A percentile compares a stretch with the other conserved stretches of the same genome.
Conservation (phyloP, 768 basidiomycete genomes). For the Lactifluus volemus region DNA sequence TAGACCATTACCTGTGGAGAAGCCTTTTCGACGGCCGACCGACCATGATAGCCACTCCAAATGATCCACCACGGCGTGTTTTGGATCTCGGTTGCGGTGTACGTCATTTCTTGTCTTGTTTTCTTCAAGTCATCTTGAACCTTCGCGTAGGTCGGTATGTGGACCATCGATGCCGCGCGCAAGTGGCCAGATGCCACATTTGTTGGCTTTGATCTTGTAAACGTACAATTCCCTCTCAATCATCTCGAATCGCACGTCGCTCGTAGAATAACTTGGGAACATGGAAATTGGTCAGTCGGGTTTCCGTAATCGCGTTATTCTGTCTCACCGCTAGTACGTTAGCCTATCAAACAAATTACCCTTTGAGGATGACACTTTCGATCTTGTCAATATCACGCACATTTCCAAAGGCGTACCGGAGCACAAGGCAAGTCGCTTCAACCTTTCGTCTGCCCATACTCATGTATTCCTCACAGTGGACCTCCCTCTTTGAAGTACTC, state of each 20-base stretch:
- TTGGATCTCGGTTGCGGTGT: constrained; percentile 20
- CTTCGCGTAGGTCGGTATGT: constrained; percentile 13
- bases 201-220: constrained; percentile 72
- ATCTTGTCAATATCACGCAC: constrained; percentile 64
- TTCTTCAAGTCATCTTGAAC: not conserved
- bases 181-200: constrained; percentile 18
- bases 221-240: constrained; percentile 55
- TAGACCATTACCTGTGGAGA: constrained; percentile 19
- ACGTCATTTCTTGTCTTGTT: not conserved
- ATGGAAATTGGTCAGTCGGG: constrained; percentile 64
- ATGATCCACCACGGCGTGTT: constrained; percentile 14
- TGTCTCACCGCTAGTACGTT: not conserved
- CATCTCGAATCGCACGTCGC: constrained; percentile 44
- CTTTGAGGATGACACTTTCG: constrained; percentile 77
- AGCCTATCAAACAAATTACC: constrained; percentile 71
- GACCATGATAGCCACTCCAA: constrained; percentile 13
- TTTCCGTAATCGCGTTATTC: not conserved
- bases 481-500: constrained; percentile 5
- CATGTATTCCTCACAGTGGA: constrained; percentile 32
- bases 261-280: constrained; percentile 57
- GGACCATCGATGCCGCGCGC: constrained; percentile 20
- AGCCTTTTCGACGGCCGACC: constrained; percentile 13
- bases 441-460: constrained; percentile 31
- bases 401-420: constrained; percentile 65
- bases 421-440: constrained; percentile 19